Conservation (phyloP, 176 grass and related monocot species). For the Luzula sylvatica region DNA sequence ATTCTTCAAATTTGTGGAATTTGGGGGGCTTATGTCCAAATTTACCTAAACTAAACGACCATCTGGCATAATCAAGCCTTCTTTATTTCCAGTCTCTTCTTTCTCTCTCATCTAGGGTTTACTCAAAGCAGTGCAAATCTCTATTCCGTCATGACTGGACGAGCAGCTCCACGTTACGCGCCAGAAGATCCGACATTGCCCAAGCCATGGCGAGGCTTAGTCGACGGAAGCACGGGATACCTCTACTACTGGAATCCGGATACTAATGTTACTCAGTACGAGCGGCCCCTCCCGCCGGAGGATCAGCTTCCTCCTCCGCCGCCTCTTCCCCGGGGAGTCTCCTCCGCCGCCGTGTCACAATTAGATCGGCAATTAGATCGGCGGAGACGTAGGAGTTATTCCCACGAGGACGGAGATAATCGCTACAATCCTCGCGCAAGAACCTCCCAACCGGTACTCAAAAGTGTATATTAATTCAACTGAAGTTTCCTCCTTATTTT, state of each 20-base stretch:
- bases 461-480: no score
- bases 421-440: constrained; percentile 1
- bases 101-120: no score
- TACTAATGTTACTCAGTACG: constrained; percentile 92
- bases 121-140: no score
- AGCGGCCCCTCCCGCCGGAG: constrained; percentile 41
- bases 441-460: constrained; percentile 21
- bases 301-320: constrained; percentile 49
- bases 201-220: constrained; percentile 93
- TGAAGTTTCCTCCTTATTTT: no score
- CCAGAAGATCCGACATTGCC: constrained; percentile 79
- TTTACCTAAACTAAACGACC: no score
- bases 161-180: constrained; percentile 69
- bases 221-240: constrained; percentile 85
- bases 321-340: constrained; percentile 32
- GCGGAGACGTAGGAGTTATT: constrained; percentile 40
- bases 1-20: no score
- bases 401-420: constrained; percentile 35
- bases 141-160: constrained; percentile 1
- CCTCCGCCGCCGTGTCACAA: constrained; percentile 32
- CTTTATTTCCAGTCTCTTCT: no score
- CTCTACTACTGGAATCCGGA: constrained; percentile 99
- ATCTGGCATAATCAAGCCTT: no score
- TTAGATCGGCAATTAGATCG: constrained; percentile 29
- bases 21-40: no score